A percentile compares a stretch with the other conserved stretches of the same genome.
Conservation (phyloP, 2,329 filamentous ascomycete genomes). For the Ilyonectria sp. region DNA sequence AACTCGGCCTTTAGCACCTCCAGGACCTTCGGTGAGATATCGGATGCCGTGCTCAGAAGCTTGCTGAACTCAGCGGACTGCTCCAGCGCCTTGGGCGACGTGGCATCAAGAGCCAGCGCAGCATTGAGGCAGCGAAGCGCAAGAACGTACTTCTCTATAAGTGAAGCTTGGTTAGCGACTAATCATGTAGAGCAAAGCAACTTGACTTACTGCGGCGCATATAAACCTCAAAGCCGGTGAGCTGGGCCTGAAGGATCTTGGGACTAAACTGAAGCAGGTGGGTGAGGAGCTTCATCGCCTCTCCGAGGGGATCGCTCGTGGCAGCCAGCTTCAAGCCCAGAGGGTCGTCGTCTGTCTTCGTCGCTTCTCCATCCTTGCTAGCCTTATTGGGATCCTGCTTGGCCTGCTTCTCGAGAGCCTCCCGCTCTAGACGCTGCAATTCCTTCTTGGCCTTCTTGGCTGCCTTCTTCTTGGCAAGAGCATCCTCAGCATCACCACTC, state of each 20-base stretch:
- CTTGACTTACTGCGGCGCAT: constrained; percentile 80
- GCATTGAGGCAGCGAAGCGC: constrained; percentile 89
- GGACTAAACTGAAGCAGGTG: constrained; percentile 88
- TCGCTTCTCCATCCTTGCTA: constrained; percentile 75
- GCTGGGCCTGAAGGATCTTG: constrained; percentile 85
- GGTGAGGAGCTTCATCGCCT: constrained; percentile 88
- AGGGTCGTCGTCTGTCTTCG: constrained; percentile 94
- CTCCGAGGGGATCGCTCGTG: constrained; percentile 86
- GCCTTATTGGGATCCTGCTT: constrained; percentile 89
- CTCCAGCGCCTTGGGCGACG: constrained; percentile 81
- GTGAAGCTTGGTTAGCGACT: constrained; percentile 9
- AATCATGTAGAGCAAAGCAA: neutral
- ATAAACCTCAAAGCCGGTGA: constrained; percentile 91
- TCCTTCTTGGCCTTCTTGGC: constrained; percentile 93
- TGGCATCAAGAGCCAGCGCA: constrained; percentile 77
- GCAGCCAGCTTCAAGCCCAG: constrained; percentile 84
- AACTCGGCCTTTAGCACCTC: constrained; percentile 81
- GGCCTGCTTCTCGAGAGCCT: constrained; percentile 82
- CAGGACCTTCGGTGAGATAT: constrained; percentile 73
- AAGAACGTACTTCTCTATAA: constrained; percentile 85
- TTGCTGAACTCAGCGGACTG: constrained; percentile 80
- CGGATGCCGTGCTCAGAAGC: constrained; percentile 70
- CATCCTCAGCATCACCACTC: constrained; percentile 67
- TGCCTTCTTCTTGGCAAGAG: constrained; percentile 85
- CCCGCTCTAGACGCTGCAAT: constrained; percentile 74